Evolutionary conservation across 1,139 yeast species (phyloP), one percentile per base, ranked within the genome.

Genomic region (Geotrichum reessii): DNA sequence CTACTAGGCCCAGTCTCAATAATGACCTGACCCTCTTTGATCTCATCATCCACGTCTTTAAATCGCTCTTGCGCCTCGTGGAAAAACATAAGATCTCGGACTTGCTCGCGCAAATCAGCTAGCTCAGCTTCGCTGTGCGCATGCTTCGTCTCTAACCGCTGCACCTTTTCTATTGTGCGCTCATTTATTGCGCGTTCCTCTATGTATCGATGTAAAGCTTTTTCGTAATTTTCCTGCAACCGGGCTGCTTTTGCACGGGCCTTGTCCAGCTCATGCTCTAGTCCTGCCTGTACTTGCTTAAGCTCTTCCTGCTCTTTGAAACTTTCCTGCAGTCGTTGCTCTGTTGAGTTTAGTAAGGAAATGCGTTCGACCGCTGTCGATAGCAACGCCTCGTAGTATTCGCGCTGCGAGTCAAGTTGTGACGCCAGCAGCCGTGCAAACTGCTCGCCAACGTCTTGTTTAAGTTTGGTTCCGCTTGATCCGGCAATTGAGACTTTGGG

Each of bases 331-430:
- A 60, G 58, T 44, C 56, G 52, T 22, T 52, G 53, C 7, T 56
- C 40, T 7, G 64, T 63, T 63, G 63, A 58, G 37, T 63, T 51
- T 33, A 58, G 55, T 25, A 65, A 69, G 37, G 65, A 62, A 3
- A 69, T 67, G 33, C 64, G 66, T 49, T 72, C 76, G 2, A 76
- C 75, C 14, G 74, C 72, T 50, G 78, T 79, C n/a, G 76, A 71
- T 31, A 87, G 66, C 60, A 84, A 78, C 11, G 77, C 75, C 67
- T 90, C 97, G 68, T 87, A 91, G 71, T 86, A 88, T 62, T 87
- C 93, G 56, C 96, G 76, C 71, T 91, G 97, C n/a, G 95, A 86
- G 55, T 91, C 96, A 57, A 91, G 73, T 67, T 91, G 97, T 4
- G 92, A 83, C 2, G 90, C 80, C 49, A 91, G 74, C 53, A 91